A percentile compares a stretch with the other conserved stretches of the same genome.
phyloP scores from a whole-genome alignment of 306 rosid genomes.

The Dicorynia guianensis region DNA sequence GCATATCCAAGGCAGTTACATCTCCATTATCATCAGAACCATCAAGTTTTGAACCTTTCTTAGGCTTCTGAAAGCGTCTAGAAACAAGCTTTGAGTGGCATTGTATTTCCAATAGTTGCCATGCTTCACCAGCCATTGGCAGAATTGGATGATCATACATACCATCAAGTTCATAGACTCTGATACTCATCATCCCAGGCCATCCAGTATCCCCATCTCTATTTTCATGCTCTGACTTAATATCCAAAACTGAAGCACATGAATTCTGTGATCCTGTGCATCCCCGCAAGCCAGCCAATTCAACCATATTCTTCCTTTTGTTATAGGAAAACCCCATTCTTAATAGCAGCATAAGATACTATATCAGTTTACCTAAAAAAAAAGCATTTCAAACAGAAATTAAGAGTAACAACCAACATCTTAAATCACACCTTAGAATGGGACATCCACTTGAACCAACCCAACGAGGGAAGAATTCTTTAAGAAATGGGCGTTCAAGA shows the following conservation, averaged over 20 bases:
- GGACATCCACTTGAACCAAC: slow-evolving; percentile 96
- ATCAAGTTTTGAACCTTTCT: slow-evolving; percentile 80
- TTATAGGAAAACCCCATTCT: slow-evolving; percentile 97
- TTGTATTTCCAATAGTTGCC: slow-evolving; percentile 92
- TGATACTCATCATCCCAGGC: slow-evolving; percentile 99
- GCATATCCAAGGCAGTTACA: slow-evolving; percentile 72
- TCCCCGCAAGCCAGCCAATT: slow-evolving; percentile 90
- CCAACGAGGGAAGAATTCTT: slow-evolving; percentile 98
- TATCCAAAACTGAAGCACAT: slow-evolving; percentile 58
- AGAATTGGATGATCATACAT: slow-evolving; percentile 97
- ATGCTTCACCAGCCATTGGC: slow-evolving; percentile 91
- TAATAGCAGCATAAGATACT: slow-evolving; percentile 40
- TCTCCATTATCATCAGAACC: slow-evolving; percentile 98
- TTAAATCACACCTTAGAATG: slow-evolving; percentile 68
- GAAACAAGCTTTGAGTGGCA: slow-evolving; percentile 96
- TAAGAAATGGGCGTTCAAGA: slow-evolving; percentile 98
- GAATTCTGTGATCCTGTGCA: slow-evolving; percentile 74
- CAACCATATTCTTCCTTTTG: slow-evolving; percentile 94
- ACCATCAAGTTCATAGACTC: slow-evolving; percentile 96
- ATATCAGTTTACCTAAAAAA: slow-evolving; percentile 42
- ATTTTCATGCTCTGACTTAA: slow-evolving; percentile 72
- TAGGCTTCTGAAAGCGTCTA: slow-evolving; percentile 89
- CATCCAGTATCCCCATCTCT: slow-evolving; percentile 86
- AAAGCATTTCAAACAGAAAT: slow-evolving; percentile 30
- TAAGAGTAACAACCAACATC: slow-evolving; percentile 33